Evolutionary conservation across 1,284 basidiomycete species (phyloP), one percentile per base, ranked within the genome.

Genomic region (Rhodotorula sp.): DNA sequence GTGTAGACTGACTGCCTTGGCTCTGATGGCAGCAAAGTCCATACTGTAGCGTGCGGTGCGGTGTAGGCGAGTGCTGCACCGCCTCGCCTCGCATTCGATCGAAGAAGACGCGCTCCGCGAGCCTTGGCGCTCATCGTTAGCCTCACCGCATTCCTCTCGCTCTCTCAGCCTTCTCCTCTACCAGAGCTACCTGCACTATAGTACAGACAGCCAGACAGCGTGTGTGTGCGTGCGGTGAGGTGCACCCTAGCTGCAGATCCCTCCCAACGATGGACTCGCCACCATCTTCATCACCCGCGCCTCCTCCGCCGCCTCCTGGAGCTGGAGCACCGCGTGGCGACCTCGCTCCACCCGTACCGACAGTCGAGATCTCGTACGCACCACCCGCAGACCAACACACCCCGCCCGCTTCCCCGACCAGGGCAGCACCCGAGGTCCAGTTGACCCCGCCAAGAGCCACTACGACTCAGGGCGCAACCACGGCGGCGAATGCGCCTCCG

Each of bases 1-100:
- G 12, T n/a, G 20, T 43, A 4, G 65, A 62, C 63, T 20, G 16
- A 71, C 70, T 18, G 69, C 70, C 31, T 54, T 71, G 14, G 39
- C 43, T 10, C 66, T 58, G 1, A 71, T 48, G 3, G 64, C 70
- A 18, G 62, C 58, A 48, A 68, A 62, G 61, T 62, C 34, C 61
- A 62, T 60, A 21, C 39, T 18, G 18, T 34, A 34, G 34, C 8
- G 34, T 34, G 34, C 34, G 58, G 47, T 60, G 62, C 1, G 14
- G 10, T 12, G 10, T 14, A 43, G 10, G 10, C 4, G 3, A 34
- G 34, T 34, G 10, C 5, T 65, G 47, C 39, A 39, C 31, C 31
- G 57, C 26, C 29, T 58, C 29, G 29, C 29, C 29, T 29, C 31
- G 31, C 18, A 12, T 29, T 20, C n/a, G 15, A 57, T 54, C 6